Base-by-base conservation (phyloP, 495 filamentous ascomycete genomes). In the Aspergillus mulundensis region DNA sequence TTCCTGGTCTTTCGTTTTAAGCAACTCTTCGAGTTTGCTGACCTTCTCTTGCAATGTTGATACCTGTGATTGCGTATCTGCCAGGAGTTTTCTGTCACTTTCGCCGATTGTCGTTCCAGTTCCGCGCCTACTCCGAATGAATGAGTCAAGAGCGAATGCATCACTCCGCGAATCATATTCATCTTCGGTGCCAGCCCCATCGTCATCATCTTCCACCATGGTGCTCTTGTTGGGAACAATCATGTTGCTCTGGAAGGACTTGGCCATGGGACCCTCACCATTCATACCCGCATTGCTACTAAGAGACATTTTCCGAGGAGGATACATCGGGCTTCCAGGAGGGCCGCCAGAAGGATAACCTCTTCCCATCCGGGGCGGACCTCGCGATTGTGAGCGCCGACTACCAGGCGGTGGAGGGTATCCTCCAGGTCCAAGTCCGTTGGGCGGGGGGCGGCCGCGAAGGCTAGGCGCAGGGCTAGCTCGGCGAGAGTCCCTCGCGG, bases 201-300 rank as follows among this genome's bases (percentile, higher is more conserved):
- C 87, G 58, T 95, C 92, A 58, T 96, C 94, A 69, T 98, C 94
- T 67, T 98, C 94, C 15, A 97, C 88, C 87, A 98, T 91, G 0
- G 91, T 97, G 61, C 93, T 95, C 71, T 97, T 98, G 62, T 96
- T 97, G 6, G 94, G 95, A 21, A 97, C 86, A 58, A 97, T 95
- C 0, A 89, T 96, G 63, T 94, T 97, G 65, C 88, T 92, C 70
- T 97, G 93, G 60, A 95, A 96, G 39, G 89, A 88, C 61, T 95
- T 96, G 15, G 90, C 85, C 41, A 87, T 82, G 1, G 91, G 94
- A 3, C 69, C 72, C 16, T 74, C 73, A n/a, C 75, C 73, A 56
- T 75, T 76, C 56, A 66, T 59, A 12, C 54, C 62, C 12, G 61
- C 76, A 64, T 47, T 79, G 63, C 73, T 69, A 3, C 75, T 71